Evolutionary conservation across 768 basidiomycete genomes (phyloP), one percentile per base, ranked within the genome.

Genomic region (Hydnomerulius pinastri): DNA sequence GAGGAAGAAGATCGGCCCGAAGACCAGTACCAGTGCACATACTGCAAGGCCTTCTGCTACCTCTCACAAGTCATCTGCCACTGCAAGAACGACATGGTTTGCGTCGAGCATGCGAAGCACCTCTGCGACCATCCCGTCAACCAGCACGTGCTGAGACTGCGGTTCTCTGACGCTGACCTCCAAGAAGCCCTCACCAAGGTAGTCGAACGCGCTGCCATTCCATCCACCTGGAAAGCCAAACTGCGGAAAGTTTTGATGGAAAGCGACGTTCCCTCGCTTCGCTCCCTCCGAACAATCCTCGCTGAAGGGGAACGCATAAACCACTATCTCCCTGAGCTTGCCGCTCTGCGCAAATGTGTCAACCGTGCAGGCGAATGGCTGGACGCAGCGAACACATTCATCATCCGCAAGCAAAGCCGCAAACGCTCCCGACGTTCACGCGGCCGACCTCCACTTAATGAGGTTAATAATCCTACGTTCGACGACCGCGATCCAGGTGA

Each of bases 21-120:
- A 66, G 95, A 98, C 46, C 92, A 97, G 65, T 96, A 95, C 68
- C 97, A 98, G 68, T 99, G 97, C 77, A 73, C 77, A 43, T 71
- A 88, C 56, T 98, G 97, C 87, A 95, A 97, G 66, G 81, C 78
- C 4, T 98, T 96, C 71, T 94, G 90, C 70, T 98, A 97, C 68
- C 82, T 99, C 35, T 94, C 97, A 2, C 95, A 97, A 63, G 77
- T 98, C 64, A 85, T 82, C 50, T 94, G 92, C 66, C 72, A 74
- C 27, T 94, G 92, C 76, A 86, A 86, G 36, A 80, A 70, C 45
- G 81, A 84, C 55, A 84, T 96, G 28, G 83, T 86, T 11, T 99
- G 97, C 67, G 80, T 90, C 42, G 89, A 95, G 49, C 96, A 98
- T 70, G 79, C 79, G 25, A 76, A 86, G 29, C 74, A 85, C 18